A percentile compares a stretch with the other conserved stretches of the same genome.
phyloP scores from a whole-genome alignment of 2,329 filamentous ascomycete genomes.

The Fusarium mundagurra region DNA sequence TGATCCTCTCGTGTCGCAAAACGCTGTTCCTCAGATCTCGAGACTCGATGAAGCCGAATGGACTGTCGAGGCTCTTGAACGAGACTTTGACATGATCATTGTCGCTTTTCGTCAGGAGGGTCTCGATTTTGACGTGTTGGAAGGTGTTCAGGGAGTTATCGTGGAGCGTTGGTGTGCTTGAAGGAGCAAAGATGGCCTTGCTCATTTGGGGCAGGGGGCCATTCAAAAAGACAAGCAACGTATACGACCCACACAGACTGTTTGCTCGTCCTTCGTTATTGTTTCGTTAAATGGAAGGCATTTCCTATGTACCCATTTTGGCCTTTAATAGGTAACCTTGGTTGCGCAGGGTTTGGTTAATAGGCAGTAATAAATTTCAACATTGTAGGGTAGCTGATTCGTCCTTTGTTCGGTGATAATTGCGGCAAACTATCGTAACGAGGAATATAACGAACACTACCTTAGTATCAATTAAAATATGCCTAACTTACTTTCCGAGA shows the following conservation, averaged over 20 bases:
- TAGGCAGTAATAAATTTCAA: background rate
- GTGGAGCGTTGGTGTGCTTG: slow-evolving; percentile 54
- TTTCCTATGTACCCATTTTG: background rate
- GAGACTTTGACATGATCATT: slow-evolving; percentile 55
- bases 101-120: slow-evolving; percentile 55
- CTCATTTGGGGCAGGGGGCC: fast-evolving
- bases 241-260: background rate
- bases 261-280: background rate
- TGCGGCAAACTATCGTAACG: background rate
- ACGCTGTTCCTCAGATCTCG: slow-evolving; percentile 52
- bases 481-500: background rate
- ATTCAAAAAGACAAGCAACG: background rate
- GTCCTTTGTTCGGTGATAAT: too few species aligned
- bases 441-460: background rate
- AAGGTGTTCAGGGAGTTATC: slow-evolving; percentile 46
- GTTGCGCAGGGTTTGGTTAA: background rate
- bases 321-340: background rate
- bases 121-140: slow-evolving; percentile 53
- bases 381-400: background rate
- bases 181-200: fast-evolving
- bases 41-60: slow-evolving; percentile 52
- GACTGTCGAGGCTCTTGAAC: slow-evolving; percentile 49
- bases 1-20: slow-evolving; percentile 56
- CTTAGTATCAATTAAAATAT: background rate
- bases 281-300: fast-evolving